Conservation (phyloP, 225 moss, liverwort and hornwort species). For the Ulota crispa region DNA sequence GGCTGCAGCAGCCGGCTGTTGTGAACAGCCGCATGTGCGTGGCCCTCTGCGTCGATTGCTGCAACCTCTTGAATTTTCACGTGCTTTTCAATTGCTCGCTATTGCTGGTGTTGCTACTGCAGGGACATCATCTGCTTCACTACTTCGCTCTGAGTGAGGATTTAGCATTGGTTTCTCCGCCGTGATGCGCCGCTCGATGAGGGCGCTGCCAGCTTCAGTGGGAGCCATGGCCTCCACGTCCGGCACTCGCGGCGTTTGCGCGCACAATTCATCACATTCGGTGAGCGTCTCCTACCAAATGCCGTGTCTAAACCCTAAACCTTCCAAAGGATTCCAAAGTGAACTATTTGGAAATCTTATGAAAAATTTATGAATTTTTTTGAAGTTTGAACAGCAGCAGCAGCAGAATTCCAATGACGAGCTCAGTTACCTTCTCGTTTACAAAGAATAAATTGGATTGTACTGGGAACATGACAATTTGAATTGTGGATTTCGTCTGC, state of each 20-base stretch:
- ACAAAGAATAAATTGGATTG: background rate
- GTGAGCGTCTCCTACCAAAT: background rate
- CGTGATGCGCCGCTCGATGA: constrained; percentile 45
- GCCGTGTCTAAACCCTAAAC: background rate
- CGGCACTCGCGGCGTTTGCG: constrained; percentile 32
- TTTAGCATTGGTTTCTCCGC: background rate
- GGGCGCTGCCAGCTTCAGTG: constrained; percentile 40
- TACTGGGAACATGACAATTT: background rate
- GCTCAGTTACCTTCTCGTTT: background rate
- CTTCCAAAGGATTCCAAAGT: background rate
- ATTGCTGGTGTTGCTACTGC: background rate
- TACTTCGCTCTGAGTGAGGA: background rate
- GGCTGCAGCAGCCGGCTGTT: too few species aligned
- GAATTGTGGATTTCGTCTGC: background rate
- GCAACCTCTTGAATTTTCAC: background rate
- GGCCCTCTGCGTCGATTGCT: background rate
- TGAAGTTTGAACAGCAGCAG: too few species aligned
- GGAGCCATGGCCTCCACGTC: constrained; percentile 51
- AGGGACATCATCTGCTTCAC: background rate
- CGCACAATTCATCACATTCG: constrained; percentile 23
- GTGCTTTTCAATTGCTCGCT: background rate
- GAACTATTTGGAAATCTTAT: background rate
- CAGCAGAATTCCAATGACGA: background rate
- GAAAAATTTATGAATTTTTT: too few species aligned
- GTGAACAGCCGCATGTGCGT: too few species aligned